Evolutionary conservation across 2,329 filamentous ascomycete species (phyloP).

Genomic region (Penicillium hordei): DNA sequence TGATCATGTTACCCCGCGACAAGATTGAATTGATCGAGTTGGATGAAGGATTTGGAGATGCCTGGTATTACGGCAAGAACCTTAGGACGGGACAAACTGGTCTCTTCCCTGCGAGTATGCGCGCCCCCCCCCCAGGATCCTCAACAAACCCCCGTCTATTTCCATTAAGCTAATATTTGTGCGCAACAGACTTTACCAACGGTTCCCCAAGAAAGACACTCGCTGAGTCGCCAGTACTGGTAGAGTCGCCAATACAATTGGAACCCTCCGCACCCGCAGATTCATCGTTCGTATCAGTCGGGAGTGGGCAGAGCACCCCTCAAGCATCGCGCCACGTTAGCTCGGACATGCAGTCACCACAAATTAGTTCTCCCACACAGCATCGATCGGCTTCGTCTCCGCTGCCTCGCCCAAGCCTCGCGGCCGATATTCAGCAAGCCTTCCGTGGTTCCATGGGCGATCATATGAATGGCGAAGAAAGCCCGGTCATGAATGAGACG

Average conservation of each 20-base stretch:
- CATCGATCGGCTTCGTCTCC: slow-evolving; percentile 40
- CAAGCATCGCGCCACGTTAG: slow-evolving; percentile 43
- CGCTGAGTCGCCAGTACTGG: slow-evolving; percentile 7
- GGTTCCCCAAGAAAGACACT: background rate
- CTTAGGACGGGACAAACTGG: slow-evolving; percentile 43
- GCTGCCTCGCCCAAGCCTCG: slow-evolving; percentile 35
- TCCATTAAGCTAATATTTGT: background rate
- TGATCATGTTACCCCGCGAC: slow-evolving; percentile 77
- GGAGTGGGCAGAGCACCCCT: slow-evolving; percentile 41
- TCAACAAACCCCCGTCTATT: background rate
- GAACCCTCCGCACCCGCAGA: slow-evolving; percentile 18
- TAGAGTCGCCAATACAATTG: slow-evolving; percentile 16
- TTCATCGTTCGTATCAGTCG: slow-evolving; percentile 27
- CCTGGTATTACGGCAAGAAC: slow-evolving; percentile 62
- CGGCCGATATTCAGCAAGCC: slow-evolving; percentile 44
- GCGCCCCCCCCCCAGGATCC: background rate
- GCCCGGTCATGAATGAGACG: slow-evolving; percentile 88
- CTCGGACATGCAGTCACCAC: slow-evolving; percentile 29
- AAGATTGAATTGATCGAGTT: slow-evolving; percentile 63
- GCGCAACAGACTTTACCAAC: slow-evolving; percentile 22
- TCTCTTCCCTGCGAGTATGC: slow-evolving; percentile 50
- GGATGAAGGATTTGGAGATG: slow-evolving; percentile 67
- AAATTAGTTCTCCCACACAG: slow-evolving; percentile 27
- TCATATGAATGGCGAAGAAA: slow-evolving; percentile 57
- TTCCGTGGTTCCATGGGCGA: slow-evolving; percentile 50